These are phyloP conservation scores for Solanum tarijense DNA, from an alignment of 257 asterid genomes.

Conservation along the genomic window DNA sequence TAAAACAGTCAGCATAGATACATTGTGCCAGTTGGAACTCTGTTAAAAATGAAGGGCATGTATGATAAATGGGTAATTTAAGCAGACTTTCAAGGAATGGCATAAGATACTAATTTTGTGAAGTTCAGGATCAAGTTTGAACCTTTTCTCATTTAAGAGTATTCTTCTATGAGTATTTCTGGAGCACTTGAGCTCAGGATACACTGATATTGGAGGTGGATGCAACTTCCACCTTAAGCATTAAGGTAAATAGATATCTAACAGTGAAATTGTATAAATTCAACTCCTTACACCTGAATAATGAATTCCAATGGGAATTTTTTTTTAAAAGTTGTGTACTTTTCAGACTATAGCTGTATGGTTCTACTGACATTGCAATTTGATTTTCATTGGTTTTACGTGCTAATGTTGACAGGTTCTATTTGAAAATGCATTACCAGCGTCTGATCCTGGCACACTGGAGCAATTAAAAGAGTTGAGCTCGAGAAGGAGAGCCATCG, in stretches of 20 bases:
- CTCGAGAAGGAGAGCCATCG: constrained; percentile 51
- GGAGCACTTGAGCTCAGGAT: background rate
- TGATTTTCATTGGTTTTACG: background rate
- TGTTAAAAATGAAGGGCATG: background rate
- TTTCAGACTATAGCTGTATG: background rate
- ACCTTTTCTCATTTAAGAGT: background rate
- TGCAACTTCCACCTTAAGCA: background rate
- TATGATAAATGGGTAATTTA: background rate
- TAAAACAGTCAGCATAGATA: background rate
- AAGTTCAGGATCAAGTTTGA: background rate
- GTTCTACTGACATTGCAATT: background rate
- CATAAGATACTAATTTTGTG: background rate
- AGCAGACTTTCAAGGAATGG: background rate
- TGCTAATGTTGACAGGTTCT: constrained; percentile 22
- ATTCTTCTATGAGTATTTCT: background rate
- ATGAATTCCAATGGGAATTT: background rate
- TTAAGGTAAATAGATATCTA: background rate
- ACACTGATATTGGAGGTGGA: background rate
- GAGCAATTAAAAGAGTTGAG: constrained; percentile 59
- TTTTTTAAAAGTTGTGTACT: background rate
- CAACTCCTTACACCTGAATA: background rate
- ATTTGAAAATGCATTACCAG: constrained; percentile 25
- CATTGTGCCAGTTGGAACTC: background rate
- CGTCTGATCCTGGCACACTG: constrained; percentile 37
- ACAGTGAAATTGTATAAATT: background rate